These are phyloP conservation scores for Phytophthora lateralis DNA, from an alignment of 352 stramenopile species.

Conservation along the genomic window DNA sequence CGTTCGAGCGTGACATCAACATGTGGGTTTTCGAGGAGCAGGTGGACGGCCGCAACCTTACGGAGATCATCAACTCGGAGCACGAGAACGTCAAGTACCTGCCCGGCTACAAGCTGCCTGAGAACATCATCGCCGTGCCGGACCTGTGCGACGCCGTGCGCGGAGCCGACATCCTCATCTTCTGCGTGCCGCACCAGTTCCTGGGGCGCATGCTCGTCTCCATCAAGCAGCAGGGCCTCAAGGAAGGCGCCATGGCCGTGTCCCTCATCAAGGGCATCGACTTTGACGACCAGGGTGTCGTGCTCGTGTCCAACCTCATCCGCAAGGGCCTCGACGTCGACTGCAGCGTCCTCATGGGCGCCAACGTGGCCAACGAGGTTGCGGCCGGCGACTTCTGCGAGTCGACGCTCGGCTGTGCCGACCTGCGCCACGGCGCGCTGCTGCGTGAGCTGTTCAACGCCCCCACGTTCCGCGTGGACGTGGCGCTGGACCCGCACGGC, in stretches of 20 bases:
- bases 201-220: constrained; percentile 88
- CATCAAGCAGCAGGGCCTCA: constrained; percentile 84
- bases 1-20: constrained; percentile 92
- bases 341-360: constrained; percentile 96
- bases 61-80: constrained; percentile 95
- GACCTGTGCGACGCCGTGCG: constrained; percentile 91
- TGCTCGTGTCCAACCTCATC: constrained; percentile 91
- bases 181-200: constrained; percentile 98
- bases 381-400: constrained; percentile 96
- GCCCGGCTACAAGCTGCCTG: constrained; percentile 90
- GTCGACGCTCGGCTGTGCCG: constrained; percentile 93
- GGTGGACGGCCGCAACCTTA: constrained; percentile 89
- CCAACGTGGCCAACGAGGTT: constrained; percentile 97
- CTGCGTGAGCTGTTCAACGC: constrained; percentile 81
- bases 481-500: constrained; percentile 92
- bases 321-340: constrained; percentile 84
- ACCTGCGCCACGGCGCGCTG: constrained; percentile 72
- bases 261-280: constrained; percentile 93
- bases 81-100: constrained; percentile 98
- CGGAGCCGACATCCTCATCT: constrained; percentile 94
- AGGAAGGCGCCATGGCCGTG: constrained; percentile 76
- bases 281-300: constrained; percentile 83
- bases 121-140: constrained; percentile 93
- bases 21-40: constrained; percentile 98
- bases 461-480: constrained; percentile 93